Evolutionary conservation across 352 stramenopile species (phyloP).

Genomic region (Aphanomyces euteiches): DNA sequence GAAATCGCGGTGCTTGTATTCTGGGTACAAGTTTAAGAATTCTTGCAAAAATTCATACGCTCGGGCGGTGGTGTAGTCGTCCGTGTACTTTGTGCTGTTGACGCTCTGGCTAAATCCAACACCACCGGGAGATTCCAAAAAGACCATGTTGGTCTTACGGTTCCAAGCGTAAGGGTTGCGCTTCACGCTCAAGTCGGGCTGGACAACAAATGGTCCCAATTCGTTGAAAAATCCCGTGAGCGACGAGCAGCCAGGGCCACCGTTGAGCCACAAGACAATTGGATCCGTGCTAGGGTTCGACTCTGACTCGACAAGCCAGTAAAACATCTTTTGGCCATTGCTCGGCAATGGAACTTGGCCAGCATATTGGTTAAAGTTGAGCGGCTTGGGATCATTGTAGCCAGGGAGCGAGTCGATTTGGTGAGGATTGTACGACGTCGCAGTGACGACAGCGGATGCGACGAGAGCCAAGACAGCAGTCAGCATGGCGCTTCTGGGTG

Average conservation of each 20-base stretch:
- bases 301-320: constrained; percentile 78
- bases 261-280: constrained; percentile 81
- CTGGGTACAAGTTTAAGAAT: constrained; percentile 72
- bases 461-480: background rate
- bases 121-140: constrained; percentile 20
- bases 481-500: background rate
- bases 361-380: constrained; percentile 69
- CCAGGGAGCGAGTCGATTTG: background rate
- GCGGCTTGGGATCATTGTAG: constrained; percentile 27
- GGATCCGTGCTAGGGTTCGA: constrained; percentile 49
- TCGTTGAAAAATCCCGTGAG: constrained; percentile 57
- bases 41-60: constrained; percentile 55
- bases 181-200: constrained; percentile 21
- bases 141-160: constrained; percentile 22
- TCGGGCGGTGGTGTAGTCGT: constrained; percentile 48
- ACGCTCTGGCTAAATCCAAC: constrained; percentile 28
- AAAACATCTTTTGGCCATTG: constrained; percentile 53
- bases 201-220: constrained; percentile 22
- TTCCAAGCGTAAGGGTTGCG: constrained; percentile 31
- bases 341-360: constrained; percentile 50
- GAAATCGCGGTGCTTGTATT: constrained; percentile 59
- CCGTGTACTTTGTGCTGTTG: constrained; percentile 44
- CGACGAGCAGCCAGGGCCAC: constrained; percentile 70
- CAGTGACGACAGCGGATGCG: background rate
- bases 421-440: background rate